Base-by-base conservation (phyloP, 495 filamentous ascomycete species). In the Halenospora varia region DNA sequence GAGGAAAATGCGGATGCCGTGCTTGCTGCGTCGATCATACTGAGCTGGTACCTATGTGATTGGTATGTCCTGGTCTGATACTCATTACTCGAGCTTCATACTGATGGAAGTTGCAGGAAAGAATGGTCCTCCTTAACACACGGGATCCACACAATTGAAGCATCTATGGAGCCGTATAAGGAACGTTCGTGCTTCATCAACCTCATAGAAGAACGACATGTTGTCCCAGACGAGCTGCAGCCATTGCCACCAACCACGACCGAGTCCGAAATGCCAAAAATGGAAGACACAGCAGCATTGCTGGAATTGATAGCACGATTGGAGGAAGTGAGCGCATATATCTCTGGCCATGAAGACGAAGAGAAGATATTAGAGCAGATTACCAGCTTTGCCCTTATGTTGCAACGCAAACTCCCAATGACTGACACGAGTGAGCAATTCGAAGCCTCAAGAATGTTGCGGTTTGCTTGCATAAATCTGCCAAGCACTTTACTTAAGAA, bases 101-200 rank as follows among this genome's bases (percentile, higher is more conserved):
- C 47, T 49, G 19, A 49, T 10, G 42, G 10, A 8, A 24, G 23
- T 25, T 10, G 25, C 6, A 49, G 47, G 47, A 23, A 49, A 25
- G 47, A 49, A 49, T 49, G 47, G 47, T 23, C 47, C 3, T 49
- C 47, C 47, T 25, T 49, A n/a, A 49, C 47, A 10, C 47, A 49
- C n/a, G 47, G 47, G 8, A 49, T 49, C 20, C 19, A 19, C 9
- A 19, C 22, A 3, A 49, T 49, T 13, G 18, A 49, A n/a, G 19
- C 47, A 25, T 24, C 47, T 6, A 49, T 49, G 47, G 10, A 25
- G 2, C 47, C 47, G 3, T 49, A 24, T 25, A 25, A 23, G 10
- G 47, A 49, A 25, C 18, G 22, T 3, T 49, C 47, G 8, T 3
- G 4, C 10, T 49, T 49, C n/a, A 13, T 49, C 47, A 25, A 10